Conservation (phyloP, 441 rosid species). For the Croton laevigatus region DNA sequence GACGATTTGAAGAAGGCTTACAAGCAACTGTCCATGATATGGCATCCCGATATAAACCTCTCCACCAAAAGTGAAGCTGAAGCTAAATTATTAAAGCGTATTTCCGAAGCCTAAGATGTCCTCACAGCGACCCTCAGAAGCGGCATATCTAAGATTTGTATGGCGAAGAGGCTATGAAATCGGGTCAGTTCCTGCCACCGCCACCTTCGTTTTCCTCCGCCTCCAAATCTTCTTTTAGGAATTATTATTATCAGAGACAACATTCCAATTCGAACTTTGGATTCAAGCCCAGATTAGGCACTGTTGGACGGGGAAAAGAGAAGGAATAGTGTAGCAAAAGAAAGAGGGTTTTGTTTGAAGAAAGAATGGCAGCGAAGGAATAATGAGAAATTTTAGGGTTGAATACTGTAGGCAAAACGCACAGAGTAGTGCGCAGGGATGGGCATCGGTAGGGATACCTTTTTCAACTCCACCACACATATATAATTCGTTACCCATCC, state of each 20-base stretch:
- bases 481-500: no score
- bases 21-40: constrained; percentile 83
- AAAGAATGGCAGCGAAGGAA: no score
- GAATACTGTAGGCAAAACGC: no score
- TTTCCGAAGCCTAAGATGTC: constrained; percentile 91
- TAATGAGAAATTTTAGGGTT: no score
- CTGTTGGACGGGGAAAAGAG: no score
- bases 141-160: constrained; percentile 90
- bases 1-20: constrained; percentile 83
- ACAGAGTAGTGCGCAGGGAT: no score
- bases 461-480: no score
- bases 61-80: constrained; percentile 61
- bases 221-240: constrained; percentile 30
- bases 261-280: constrained; percentile 47
- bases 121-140: constrained; percentile 78
- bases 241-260: constrained; percentile 33
- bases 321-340: no score
- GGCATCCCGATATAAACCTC: constrained; percentile 98
- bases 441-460: no score
- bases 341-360: no score
- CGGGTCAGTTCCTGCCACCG: constrained; percentile 56
- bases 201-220: constrained; percentile 24
- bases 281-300: constrained; percentile 75
- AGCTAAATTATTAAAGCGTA: constrained; percentile 80
- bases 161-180: constrained; percentile 82